Conservation (phyloP, 2,329 filamentous ascomycete species). For the Blastomyces emzantsi region DNA sequence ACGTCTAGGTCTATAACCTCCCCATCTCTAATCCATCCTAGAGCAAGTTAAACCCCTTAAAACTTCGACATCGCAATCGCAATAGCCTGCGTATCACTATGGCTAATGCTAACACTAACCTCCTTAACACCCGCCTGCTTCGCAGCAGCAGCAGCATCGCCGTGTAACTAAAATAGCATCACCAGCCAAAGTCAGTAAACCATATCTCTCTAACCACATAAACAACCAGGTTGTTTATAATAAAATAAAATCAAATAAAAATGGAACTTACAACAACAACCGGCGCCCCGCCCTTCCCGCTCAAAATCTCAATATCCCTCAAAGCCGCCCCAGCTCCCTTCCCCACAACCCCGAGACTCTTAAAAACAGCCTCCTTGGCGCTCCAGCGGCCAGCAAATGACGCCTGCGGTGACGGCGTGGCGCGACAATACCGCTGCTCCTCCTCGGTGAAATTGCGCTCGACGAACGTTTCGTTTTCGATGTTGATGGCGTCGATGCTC, state of each 20-base stretch:
- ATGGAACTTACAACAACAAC: constrained; percentile 63
- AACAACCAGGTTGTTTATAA: not conserved
- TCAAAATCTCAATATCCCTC: constrained; percentile 88
- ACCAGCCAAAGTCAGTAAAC: constrained; percentile 4
- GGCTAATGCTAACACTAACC: constrained; percentile 89
- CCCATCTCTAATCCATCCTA: not conserved
- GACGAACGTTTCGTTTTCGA: constrained; percentile 87
- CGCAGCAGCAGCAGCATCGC: constrained; percentile 74
- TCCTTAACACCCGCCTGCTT: constrained; percentile 77
- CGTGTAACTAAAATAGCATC: constrained; percentile 60
- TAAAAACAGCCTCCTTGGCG: constrained; percentile 98
- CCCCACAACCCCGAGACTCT: constrained; percentile 79
- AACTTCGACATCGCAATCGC: constrained; percentile 83
- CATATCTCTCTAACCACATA: not conserved
- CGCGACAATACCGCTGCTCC: constrained; percentile 80
- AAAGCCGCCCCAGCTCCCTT: constrained; percentile 81
- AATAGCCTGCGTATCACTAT: constrained; percentile 88
- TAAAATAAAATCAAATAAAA: constrained; percentile 12
- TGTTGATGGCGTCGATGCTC: constrained; percentile 76
- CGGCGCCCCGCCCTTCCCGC: constrained; percentile 72
- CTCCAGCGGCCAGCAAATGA: constrained; percentile 95
- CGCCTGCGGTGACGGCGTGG: constrained; percentile 69
- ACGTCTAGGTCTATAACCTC: not conserved
- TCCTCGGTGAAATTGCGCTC: constrained; percentile 84
- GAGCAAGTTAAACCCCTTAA: constrained; percentile 26